Evolutionary conservation across 2,329 filamentous ascomycete species (phyloP).

Genomic region (Penicillium sp.): DNA sequence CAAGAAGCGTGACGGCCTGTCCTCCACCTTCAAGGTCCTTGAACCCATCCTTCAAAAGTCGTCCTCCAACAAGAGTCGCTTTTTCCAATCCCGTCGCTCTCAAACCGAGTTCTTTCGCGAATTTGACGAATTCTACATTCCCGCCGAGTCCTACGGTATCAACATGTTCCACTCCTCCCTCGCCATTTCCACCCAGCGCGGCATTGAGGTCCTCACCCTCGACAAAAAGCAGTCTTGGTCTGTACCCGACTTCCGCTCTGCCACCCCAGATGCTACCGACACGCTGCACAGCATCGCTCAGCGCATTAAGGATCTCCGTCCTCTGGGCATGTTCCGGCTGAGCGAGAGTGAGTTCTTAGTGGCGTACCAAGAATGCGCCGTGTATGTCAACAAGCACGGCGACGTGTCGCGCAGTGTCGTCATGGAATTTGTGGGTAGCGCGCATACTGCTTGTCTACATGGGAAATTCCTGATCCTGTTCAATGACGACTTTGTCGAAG

Average conservation of each 20-base stretch:
- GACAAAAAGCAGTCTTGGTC: constrained; percentile 97
- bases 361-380: constrained; percentile 92
- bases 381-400: constrained; percentile 97
- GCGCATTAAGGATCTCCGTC: constrained; percentile 78
- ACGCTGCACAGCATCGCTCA: constrained; percentile 82
- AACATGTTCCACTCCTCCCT: constrained; percentile 96
- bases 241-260: constrained; percentile 74
- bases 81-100: constrained; percentile 64
- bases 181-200: constrained; percentile 85
- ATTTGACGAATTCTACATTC: constrained; percentile 98
- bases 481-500: constrained; percentile 95
- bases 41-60: constrained; percentile 95
- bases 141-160: constrained; percentile 89
- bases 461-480: constrained; percentile 91
- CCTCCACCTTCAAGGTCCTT: constrained; percentile 92
- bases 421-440: constrained; percentile 98
- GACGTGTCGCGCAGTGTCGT: constrained; percentile 92
- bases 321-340: constrained; percentile 94
- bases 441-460: constrained; percentile 82
- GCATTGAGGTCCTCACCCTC: constrained; percentile 92
- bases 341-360: constrained; percentile 90
- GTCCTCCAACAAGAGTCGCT: constrained; percentile 75
- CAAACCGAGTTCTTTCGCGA: constrained; percentile 95
- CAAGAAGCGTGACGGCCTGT: constrained; percentile 90
- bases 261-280: constrained; percentile 58